These are phyloP conservation scores for Euryodendron excelsum DNA, from an alignment of 148 eudicot genomes.

Conservation along the genomic window DNA sequence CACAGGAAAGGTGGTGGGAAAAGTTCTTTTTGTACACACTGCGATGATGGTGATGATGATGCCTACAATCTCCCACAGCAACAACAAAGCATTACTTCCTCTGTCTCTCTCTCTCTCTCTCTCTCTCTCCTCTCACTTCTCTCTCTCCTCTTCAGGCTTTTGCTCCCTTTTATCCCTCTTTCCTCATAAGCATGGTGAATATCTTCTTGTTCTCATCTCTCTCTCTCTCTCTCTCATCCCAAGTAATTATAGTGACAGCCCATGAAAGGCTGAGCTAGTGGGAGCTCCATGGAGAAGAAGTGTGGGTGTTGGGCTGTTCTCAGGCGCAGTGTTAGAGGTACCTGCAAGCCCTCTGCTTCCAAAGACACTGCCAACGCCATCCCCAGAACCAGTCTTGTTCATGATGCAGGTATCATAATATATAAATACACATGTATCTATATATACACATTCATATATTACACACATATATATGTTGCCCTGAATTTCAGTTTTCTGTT, in stretches of 20 bases:
- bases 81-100: constrained; percentile 25
- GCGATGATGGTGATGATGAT: constrained; percentile 52
- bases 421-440: not conserved
- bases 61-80: constrained; percentile 50
- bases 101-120: constrained; percentile 19
- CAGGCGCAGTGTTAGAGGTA: constrained; percentile 43
- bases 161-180: not conserved
- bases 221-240: constrained; percentile 10
- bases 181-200: constrained; percentile 25
- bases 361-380: constrained; percentile 52
- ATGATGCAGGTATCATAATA: constrained; percentile 70
- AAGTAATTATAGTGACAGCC: constrained; percentile 17
- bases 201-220: not conserved
- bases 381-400: constrained; percentile 78
- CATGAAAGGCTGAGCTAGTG: constrained; percentile 20
- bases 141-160: constrained; percentile 1
- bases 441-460: not conserved
- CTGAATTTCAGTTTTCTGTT: not conserved
- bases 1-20: constrained; percentile 37
- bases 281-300: constrained; percentile 51
- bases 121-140: constrained; percentile 18
- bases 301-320: constrained; percentile 87
- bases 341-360: constrained; percentile 55
- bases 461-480: not conserved
- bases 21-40: constrained; percentile 52